Conservation (phyloP, 2,329 filamentous ascomycete genomes). For the Microdochium bolleyi region DNA sequence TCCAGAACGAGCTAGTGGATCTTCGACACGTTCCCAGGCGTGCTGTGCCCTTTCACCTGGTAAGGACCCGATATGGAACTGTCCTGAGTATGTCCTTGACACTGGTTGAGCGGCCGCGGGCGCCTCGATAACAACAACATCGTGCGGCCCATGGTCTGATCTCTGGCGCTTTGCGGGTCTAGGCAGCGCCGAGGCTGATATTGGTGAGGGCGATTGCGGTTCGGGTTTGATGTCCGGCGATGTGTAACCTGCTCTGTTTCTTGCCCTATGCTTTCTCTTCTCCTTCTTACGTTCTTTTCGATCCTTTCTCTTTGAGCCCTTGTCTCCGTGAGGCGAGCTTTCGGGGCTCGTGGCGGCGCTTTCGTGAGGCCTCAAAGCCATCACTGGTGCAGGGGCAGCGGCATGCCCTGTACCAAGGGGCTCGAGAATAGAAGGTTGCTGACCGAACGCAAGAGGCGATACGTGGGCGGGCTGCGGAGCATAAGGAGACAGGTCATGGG, state of each 20-base stretch:
- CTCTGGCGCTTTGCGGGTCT: constrained; percentile 51
- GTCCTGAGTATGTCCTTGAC: constrained; percentile 24
- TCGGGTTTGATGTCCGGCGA: constrained; percentile 56
- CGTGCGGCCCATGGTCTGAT: constrained; percentile 22
- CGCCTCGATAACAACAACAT: constrained; percentile 34
- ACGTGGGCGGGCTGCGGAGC: constrained; percentile 71
- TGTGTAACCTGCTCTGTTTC: constrained; percentile 30
- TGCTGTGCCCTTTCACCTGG: constrained; percentile 13
- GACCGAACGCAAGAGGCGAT: constrained; percentile 45
- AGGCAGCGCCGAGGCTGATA: constrained; percentile 41
- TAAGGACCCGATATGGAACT: constrained; percentile 10
- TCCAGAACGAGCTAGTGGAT: constrained; percentile 16
- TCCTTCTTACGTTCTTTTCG: constrained; percentile 41
- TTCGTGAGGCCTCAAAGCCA: constrained; percentile 44
- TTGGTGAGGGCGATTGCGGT: constrained; percentile 55
- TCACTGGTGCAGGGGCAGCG: constrained; percentile 44
- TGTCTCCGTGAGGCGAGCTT: constrained; percentile 48
- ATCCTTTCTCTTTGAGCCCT: constrained; percentile 39
- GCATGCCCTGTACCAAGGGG: constrained; percentile 23
- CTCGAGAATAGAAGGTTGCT: constrained; percentile 20
- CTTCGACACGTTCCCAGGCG: constrained; percentile 24
- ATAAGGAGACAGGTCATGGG: constrained; percentile 64
- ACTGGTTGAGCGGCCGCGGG: constrained; percentile 32
- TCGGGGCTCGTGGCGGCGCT: constrained; percentile 47
- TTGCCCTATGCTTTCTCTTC: constrained; percentile 41